A percentile compares a stretch with the other conserved stretches of the same genome.
Conservation (phyloP, 2,329 filamentous ascomycete species). For the Pseudodiploospora longispora region DNA sequence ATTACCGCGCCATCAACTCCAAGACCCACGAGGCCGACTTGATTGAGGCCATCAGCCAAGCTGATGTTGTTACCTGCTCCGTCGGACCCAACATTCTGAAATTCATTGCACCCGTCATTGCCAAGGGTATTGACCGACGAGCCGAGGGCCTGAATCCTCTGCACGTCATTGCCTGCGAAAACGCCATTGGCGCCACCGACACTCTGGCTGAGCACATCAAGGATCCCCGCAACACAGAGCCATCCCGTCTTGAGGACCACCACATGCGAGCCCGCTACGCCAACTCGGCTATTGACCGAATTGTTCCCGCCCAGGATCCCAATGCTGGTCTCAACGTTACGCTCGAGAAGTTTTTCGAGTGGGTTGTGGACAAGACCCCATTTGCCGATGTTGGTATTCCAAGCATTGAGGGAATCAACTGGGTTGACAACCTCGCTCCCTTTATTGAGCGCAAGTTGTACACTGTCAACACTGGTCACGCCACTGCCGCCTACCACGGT, state of each 20-base stretch:
- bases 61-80: constrained; percentile 90
- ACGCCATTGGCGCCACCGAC: constrained; percentile 90
- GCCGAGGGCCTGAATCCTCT: constrained; percentile 57
- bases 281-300: constrained; percentile 97
- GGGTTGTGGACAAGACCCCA: constrained; percentile 86
- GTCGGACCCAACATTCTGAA: constrained; percentile 94
- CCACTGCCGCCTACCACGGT: constrained; percentile 91
- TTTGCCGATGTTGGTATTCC: constrained; percentile 62
- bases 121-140: constrained; percentile 81
- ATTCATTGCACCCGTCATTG: constrained; percentile 92
- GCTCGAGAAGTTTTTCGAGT: constrained; percentile 98
- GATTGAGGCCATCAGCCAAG: constrained; percentile 75
- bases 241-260: constrained; percentile 59
- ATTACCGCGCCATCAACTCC: constrained; percentile 96
- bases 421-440: constrained; percentile 82
- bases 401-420: constrained; percentile 80
- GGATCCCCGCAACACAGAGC: constrained; percentile 61
- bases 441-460: constrained; percentile 99
- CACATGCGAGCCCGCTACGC: constrained; percentile 76
- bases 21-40: constrained; percentile 75
- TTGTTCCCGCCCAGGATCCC: constrained; percentile 82
- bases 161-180: constrained; percentile 95
- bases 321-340: constrained; percentile 80
- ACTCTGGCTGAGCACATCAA: constrained; percentile 77
- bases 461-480: constrained; percentile 97